These are phyloP conservation scores for Paxillus rubicundulus DNA, from an alignment of 768 basidiomycete genomes.

Conservation along the genomic window DNA sequence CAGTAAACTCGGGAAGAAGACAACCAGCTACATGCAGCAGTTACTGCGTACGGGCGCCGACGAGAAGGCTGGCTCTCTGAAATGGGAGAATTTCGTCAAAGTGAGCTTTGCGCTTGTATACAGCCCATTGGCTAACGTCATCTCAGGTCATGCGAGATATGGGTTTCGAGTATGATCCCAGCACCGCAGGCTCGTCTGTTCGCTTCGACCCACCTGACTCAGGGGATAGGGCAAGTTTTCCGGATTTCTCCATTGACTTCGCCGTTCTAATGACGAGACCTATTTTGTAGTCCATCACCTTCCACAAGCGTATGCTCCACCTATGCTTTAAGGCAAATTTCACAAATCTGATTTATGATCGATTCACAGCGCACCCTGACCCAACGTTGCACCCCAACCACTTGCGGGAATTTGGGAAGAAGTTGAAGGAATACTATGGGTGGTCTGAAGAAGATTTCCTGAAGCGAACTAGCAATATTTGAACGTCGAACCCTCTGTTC, in stretches of 20 bases:
- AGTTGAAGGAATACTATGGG: constrained; percentile 61
- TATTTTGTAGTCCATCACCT: constrained; percentile 55
- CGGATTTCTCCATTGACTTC: not conserved
- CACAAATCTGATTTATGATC: not conserved
- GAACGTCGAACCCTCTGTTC: constrained; percentile 2
- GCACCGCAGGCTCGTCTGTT: constrained; percentile 79
- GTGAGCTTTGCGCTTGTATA: constrained; percentile 33
- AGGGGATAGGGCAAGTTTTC: constrained; percentile 40
- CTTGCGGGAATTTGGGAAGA: constrained; percentile 55
- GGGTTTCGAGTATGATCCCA: constrained; percentile 72
- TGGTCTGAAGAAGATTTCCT: constrained; percentile 53
- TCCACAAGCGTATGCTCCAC: constrained; percentile 63
- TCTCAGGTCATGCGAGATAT: constrained; percentile 71
- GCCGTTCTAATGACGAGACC: constrained; percentile 1
- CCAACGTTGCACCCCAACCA: constrained; percentile 52
- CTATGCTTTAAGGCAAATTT: not conserved
- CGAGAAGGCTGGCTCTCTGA: constrained; percentile 61
- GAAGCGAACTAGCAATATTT: constrained; percentile 12
- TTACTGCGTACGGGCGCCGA: constrained; percentile 56
- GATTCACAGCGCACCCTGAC: constrained; percentile 66
- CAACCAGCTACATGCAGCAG: constrained; percentile 59
- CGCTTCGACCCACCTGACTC: constrained; percentile 73
- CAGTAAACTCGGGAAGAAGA: constrained; percentile 56
- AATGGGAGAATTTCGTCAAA: constrained; percentile 78
- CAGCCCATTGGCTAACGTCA: not conserved